Conservation (phyloP, 164 flowering plant species). For the Cinnamomum chago region DNA sequence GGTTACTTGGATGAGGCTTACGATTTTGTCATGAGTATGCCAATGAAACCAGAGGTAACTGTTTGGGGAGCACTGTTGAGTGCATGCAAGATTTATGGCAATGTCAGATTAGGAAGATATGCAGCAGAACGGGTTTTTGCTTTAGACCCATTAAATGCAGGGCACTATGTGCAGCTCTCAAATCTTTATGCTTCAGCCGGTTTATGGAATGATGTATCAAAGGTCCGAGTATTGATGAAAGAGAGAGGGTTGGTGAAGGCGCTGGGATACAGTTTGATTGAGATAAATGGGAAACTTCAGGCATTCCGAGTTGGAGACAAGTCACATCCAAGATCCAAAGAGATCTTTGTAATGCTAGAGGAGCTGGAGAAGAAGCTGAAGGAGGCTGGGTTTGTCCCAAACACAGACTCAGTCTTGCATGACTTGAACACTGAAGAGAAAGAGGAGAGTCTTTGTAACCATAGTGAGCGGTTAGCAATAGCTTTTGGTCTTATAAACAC, state of each 20-base stretch:
- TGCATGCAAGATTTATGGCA: constrained; percentile 24
- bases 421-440: constrained; percentile 29
- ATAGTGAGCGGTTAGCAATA: constrained; percentile 33
- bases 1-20: constrained; percentile 30
- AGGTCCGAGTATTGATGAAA: constrained; percentile 24
- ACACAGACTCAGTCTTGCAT: constrained; percentile 28
- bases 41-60: constrained; percentile 27
- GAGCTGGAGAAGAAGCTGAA: constrained; percentile 23
- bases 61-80: constrained; percentile 33
- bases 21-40: constrained; percentile 27
- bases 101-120: constrained; percentile 25
- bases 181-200: constrained; percentile 35
- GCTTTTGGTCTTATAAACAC: constrained; percentile 32
- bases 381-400: constrained; percentile 25
- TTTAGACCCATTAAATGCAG: constrained; percentile 30
- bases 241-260: constrained; percentile 28
- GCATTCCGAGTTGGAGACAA: constrained; percentile 33
- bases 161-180: constrained; percentile 36
- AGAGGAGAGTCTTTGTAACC: constrained; percentile 29
- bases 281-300: constrained; percentile 29
- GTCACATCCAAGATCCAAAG: constrained; percentile 31
- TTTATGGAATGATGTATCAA: constrained; percentile 24
- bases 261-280: constrained; percentile 30
- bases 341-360: constrained; percentile 23
- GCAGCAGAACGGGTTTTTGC: constrained; percentile 25